Base-by-base conservation (phyloP, 2,329 filamentous ascomycete species). In the Didymella sp. region DNA sequence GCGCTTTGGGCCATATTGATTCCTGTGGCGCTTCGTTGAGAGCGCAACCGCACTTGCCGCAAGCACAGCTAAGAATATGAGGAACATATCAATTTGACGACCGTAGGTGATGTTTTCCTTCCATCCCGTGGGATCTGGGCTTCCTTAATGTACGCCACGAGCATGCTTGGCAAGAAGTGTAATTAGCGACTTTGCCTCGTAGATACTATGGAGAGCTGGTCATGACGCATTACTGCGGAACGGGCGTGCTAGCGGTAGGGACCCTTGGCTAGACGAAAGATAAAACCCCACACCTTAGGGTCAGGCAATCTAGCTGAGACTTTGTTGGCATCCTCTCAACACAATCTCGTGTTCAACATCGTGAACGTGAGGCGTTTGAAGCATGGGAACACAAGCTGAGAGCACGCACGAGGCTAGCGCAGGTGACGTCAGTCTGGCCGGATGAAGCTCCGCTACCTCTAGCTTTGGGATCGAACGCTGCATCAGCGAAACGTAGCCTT, bases 341-440 rank as follows among this genome's bases (percentile, higher is more conserved):
- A 28, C 9, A 25, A 19, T n/a, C 7, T 19, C 15, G 15, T 21
- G 13, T 22, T 22, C 17, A 22, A 19, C 17, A 31, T 31, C 11
- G n/a, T 31, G 9, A 21, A 30, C 11, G 17, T 13, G 17, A 44
- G 19, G 19, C 22, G 19, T 15, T 6, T 13, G 19, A 22, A 13
- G 25, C 41, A 22, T 12, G 27, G 7, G 12, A 4, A 7, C 22
- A 35, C 19, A 4, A 21, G 35, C 4, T 6, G 4, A 19, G n/a
- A 22, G 2, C 17, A 44, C 12, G 17, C 24, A n/a, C 41, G 17
- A 31, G 43, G 13, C 19, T 24, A 25, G 21, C n/a, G 28, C 22
- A 9, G 25, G 25, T 55, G 52, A 56, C 46, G 52, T 56, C 45
- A 56, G 22, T 9, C 8, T 49, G 15, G 24, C 25, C 31, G 40